Evolutionary conservation across 768 basidiomycete species (phyloP), one percentile per base, ranked within the genome.

Genomic region (Tricholoma sp.): DNA sequence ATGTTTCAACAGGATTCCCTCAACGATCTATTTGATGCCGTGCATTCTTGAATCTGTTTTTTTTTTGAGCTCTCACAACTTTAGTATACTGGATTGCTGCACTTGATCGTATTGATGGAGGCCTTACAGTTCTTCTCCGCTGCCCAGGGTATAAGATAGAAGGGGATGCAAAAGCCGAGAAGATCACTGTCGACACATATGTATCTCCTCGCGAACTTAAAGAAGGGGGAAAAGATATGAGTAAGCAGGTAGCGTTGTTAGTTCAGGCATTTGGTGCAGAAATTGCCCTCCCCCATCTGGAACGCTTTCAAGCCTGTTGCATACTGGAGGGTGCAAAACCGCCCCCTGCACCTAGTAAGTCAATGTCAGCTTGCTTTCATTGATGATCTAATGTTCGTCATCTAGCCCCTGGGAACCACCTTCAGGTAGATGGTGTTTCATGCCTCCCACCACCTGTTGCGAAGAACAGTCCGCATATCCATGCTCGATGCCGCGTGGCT

Each of bases 201-300:
- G 29, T 55, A n/a, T 47, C 20, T 10, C 60, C 56, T 15, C 48
- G 24, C 18, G 52, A 55, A 42, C 41, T 58, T 4, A 29, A 15
- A 9, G 39, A 48, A 36, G 48, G 49, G 32, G 45, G 47, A 13
- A 45, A 55, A 10, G 33, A 32, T 28, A 15, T 57, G 11, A 47
- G 33, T 15, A 56, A 53, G 29, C 20, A 36, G 8, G 31, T 59
- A 15, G 56, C 58, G 1, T 13, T 59, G 8, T 33, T 62, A 13
- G 39, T 59, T 29, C 61, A 62, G 32, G 29, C 51, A 1, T 62
- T 62, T 53, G 61, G 52, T 20, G 52, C 45, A 32, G 55, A 57
- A 18, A 28, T 62, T 28, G 61, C 53, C 20, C 15, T 62, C 9
- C 53, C 61, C 8, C 53, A 59, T 20, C 37, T 62, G n/a, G 53